Base-by-base conservation (phyloP, 306 rosid genomes). In the Lupinus albus region DNA sequence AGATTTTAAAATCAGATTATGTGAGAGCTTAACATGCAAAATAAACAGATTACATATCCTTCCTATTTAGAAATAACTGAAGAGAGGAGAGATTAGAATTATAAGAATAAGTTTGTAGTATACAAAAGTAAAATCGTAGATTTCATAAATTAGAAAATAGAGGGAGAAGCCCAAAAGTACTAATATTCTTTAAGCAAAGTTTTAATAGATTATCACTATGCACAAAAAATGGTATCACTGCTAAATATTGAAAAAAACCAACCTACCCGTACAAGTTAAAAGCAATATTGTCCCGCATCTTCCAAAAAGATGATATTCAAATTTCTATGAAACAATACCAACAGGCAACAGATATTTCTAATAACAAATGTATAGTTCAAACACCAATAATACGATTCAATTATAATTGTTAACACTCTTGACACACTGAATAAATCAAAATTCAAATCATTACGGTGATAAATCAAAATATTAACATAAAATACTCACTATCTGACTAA, bases 41-140 rank as follows among this genome's bases (percentile, higher is more conserved):
- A 56, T 8, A 20, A 72, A 18, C 53, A 15, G 33, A 50, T 64
- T 30, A 16, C 7, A 66, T 44, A 55, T 39, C 61, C 71, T 69
- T 64, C 10, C 8, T 8, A 18, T 38, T 47, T 68, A 68, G 21
- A 67, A 52, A 53, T 13, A 53, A 20, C 3, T 2, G 14, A 42
- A 52, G 42, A 30, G 36, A 50, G 10, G 42, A 20, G 0, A 18
- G 39, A 41, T 16, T 60, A 21, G 36, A 58, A 44, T 53, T 36
- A 55, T 8, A 39, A 13, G 39, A 35, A 52, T 32, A 33, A 18
- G 14, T 18, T 13, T 2, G 52, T 10, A 4, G 51, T 1, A 35
- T 54, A 17, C 50, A 8, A 70, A 63, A 35, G 48, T 35, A 33
- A 44, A 61, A 20, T 14, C 49, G 41, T 17, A 57, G 13, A 39